Evolutionary conservation across 768 basidiomycete species (phyloP), one percentile per base, ranked within the genome.

Genomic region (Neoboletus subvelutipes): DNA sequence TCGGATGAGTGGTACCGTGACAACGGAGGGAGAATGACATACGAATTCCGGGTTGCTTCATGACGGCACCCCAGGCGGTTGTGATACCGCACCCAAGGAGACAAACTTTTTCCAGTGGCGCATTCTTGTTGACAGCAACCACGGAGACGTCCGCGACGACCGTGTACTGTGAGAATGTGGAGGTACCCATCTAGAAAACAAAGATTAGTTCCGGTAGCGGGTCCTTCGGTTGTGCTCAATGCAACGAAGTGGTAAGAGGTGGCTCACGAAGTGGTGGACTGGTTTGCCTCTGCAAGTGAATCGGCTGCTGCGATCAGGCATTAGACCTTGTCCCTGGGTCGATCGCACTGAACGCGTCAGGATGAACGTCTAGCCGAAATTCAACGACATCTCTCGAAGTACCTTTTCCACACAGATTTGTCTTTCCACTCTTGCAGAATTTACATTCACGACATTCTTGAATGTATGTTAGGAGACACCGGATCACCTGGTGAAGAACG

Each of bases 91-190:
- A 94, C 6, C 96, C 96, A 15, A 99, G 85, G 33, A 99, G 81
- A 75, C 97, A 98, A n/a, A 95, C 93, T 68, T 94, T 97, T 29
- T 98, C 90, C 15, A 99, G 82, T 10, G 94, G 93, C 2, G 97
- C 97, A 58, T 82, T 77, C 58, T 83, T 80, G 76, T 87, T 86
- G 57, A 99, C 87, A 17, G 92, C 85, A 51, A 98, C 97, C 26
- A 99, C 91, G 20, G 95, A 98, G 45, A 94, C 94, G 62, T 99
- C 94, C 45, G 94, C 91, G 3, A 99, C 94, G 57, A 99, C 97
- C 9, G 97, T 97, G 79, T 98, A 99, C 72, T 98, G 95, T n/a
- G 96, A 97, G 79, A 99, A 99, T 3, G 97, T 96, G 33, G 96
- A 98, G 28, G 90, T 93, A 42, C 97, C 97, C 97, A 98, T 99